Percentiles rank a stretch among this genome's conserved stretches.
Conservation (phyloP, 192 early-diverging fungal genomes). For the Coemansia sp. region DNA sequence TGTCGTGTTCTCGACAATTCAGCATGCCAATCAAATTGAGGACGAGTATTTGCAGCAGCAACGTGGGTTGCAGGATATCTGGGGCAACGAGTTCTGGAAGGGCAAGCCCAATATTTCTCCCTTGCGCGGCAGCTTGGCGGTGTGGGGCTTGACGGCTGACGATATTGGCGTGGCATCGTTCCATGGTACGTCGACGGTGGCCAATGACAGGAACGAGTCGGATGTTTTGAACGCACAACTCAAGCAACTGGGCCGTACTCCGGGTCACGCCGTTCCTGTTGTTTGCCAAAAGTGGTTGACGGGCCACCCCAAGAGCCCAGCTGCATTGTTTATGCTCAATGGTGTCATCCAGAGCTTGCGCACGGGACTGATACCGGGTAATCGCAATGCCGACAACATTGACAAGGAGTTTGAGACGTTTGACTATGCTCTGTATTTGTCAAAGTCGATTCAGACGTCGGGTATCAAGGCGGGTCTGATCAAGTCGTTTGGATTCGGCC, state of each 20-base stretch:
- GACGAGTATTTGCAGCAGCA: not conserved
- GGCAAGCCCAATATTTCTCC: slow-evolving; percentile 77
- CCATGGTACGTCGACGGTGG: slow-evolving; percentile 93
- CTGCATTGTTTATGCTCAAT: slow-evolving; percentile 94
- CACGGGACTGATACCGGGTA: slow-evolving; percentile 86
- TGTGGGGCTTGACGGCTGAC: slow-evolving; percentile 84
- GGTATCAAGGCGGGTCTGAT: slow-evolving; percentile 67
- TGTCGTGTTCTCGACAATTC: not conserved
- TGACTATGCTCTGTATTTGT: slow-evolving; percentile 84
- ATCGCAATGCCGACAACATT: slow-evolving; percentile 70
- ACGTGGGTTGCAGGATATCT: slow-evolving; percentile 58
- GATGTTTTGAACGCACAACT: slow-evolving; percentile 85
- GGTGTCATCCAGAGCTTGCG: slow-evolving; percentile 81
- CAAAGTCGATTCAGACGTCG: slow-evolving; percentile 63
- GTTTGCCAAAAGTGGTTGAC: slow-evolving; percentile 93
- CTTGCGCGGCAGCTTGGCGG: slow-evolving; percentile 82
- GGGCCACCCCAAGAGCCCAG: slow-evolving; percentile 88
- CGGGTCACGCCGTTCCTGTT: slow-evolving; percentile 77
- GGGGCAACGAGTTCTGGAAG: slow-evolving; percentile 71
- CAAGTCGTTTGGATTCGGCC: slow-evolving; percentile 71
- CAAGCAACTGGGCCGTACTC: slow-evolving; percentile 80
- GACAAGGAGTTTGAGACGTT: slow-evolving; percentile 67
- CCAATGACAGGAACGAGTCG: slow-evolving; percentile 96
- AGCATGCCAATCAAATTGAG: slow-evolving; percentile 1
- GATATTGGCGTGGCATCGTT: slow-evolving; percentile 92